Evolutionary conservation across 192 early-diverging fungal species (phyloP).

Genomic region (Coemansia sp.): DNA sequence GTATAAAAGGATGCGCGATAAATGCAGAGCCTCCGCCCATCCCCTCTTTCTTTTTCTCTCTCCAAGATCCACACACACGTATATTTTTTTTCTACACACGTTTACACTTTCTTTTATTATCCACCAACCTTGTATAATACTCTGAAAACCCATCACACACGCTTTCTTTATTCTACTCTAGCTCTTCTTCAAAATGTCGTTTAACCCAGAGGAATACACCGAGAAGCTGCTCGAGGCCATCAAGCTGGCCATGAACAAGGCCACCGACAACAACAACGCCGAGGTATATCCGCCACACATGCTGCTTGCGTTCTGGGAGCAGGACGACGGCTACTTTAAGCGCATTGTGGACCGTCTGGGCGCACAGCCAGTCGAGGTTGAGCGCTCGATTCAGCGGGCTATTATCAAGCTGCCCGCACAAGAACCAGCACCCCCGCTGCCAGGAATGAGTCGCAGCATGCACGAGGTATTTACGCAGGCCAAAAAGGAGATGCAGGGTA

Average conservation of each 20-base stretch:
- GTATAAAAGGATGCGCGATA: too few relatives aligned
- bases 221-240: conserved; percentile 80
- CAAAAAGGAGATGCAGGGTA: conserved; percentile 75
- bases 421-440: conserved; percentile 74
- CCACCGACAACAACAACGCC: conserved; percentile 70
- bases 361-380: conserved; percentile 67
- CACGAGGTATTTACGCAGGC: conserved; percentile 67
- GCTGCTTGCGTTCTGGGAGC: conserved; percentile 73
- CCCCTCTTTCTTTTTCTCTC: too few relatives aligned
- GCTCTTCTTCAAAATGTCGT: conserved; percentile 30
- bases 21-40: too few relatives aligned
- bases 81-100: background rate
- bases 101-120: background rate
- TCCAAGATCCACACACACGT: too few relatives aligned
- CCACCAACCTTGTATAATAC: too few relatives aligned
- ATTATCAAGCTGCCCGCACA: conserved; percentile 81
- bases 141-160: too few relatives aligned
- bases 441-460: conserved; percentile 61
- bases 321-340: conserved; percentile 75
- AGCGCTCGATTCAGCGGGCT: conserved; percentile 74
- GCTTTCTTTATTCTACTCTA: too few relatives aligned
- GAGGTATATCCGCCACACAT: conserved; percentile 83
- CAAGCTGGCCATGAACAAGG: conserved; percentile 57
- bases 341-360: conserved; percentile 81
- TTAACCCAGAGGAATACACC: conserved; percentile 72